phyloP scores from a whole-genome alignment of 306 rosid genomes.

The Abrus pulchellus region DNA sequence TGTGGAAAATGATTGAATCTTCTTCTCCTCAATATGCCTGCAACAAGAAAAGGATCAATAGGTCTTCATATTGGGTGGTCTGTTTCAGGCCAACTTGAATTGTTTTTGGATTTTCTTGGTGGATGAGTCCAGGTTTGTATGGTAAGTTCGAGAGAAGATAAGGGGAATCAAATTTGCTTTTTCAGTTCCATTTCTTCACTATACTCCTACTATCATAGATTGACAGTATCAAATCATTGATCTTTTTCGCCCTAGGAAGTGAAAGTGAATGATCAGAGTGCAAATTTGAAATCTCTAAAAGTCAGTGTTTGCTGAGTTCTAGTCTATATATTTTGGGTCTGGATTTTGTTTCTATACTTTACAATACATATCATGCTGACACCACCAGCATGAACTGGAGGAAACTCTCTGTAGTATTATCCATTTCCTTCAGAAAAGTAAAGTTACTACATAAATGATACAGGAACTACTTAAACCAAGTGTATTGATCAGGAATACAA shows the following conservation, averaged over 20 bases:
- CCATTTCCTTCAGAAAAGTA: background rate
- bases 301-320: background rate
- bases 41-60: constrained; percentile 41
- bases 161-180: constrained; percentile 23
- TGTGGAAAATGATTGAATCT: constrained; percentile 94
- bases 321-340: background rate
- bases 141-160: background rate
- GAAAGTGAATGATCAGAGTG: constrained; percentile 33
- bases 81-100: constrained; percentile 60
- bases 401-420: constrained; percentile 8
- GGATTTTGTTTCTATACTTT: constrained; percentile 30
- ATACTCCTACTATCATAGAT: background rate
- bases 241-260: constrained; percentile 30
- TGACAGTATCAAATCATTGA: background rate
- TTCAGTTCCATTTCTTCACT: constrained; percentile 29
- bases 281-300: constrained; percentile 26
- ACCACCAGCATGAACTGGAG: background rate
- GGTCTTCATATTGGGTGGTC: constrained; percentile 51
- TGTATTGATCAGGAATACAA: background rate
- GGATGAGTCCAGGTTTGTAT: background rate
- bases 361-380: background rate
- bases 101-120: constrained; percentile 21
- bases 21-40: constrained; percentile 54
- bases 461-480: background rate
- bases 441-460: background rate